Conservation (phyloP, 2,329 filamentous ascomycete species). For the Trichothecium sympodiale region DNA sequence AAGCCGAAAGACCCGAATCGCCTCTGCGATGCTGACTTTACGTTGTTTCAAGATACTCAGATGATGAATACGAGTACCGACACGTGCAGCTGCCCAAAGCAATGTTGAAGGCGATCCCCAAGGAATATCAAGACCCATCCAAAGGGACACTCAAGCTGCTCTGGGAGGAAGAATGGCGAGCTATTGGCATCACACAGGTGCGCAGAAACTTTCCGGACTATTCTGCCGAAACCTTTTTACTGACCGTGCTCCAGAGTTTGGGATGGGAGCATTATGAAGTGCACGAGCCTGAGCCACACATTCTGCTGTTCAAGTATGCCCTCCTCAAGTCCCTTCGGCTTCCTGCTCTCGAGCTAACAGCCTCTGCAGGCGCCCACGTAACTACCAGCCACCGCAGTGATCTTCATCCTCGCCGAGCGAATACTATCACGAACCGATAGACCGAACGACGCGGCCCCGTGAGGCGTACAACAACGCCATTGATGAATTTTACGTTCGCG, state of each 20-base stretch:
- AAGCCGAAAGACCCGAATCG: background rate
- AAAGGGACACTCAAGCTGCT: conserved; percentile 92
- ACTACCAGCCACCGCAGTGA: conserved; percentile 64
- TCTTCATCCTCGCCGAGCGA: background rate
- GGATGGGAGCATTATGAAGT: conserved; percentile 99
- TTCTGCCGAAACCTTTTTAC: background rate
- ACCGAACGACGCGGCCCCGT: too few relatives aligned
- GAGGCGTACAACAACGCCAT: too few relatives aligned
- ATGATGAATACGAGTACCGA: conserved; percentile 89
- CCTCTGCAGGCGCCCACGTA: conserved; percentile 59
- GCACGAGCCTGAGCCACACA: conserved; percentile 96
- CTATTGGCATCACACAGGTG: conserved; percentile 93
- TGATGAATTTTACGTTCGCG: too few relatives aligned
- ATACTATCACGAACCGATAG: background rate
- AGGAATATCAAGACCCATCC: conserved; percentile 75
- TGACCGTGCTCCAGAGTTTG: conserved; percentile 54
- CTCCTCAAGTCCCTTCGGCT: conserved; percentile 2
- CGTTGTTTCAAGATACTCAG: conserved; percentile 62
- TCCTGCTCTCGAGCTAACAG: background rate
- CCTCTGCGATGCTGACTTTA: background rate
- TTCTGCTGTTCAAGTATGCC: conserved; percentile 92
- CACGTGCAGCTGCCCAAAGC: conserved; percentile 96
- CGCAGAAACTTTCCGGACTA: conserved; percentile 10
- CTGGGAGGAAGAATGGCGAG: conserved; percentile 98
- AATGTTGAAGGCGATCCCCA: conserved; percentile 94